Evolutionary conservation across 1,284 basidiomycete species (phyloP).

Genomic region (Erythrobasidium hasegawianum): DNA sequence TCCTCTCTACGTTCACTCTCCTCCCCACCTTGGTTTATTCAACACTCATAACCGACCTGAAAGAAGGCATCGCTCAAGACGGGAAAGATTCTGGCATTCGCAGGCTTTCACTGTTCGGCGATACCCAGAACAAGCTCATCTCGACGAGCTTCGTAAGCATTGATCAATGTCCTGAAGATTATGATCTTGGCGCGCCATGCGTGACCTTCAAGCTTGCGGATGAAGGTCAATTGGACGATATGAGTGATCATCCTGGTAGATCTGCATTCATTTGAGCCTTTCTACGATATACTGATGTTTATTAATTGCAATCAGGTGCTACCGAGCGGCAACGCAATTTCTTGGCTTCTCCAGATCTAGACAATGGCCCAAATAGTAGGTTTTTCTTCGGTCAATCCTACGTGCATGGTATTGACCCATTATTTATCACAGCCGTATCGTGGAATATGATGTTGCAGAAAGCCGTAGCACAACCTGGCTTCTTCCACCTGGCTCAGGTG

Average conservation of each 20-base stretch:
- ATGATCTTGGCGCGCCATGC: conserved; percentile 15
- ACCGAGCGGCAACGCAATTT: conserved; percentile 22
- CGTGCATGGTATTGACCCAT: not conserved
- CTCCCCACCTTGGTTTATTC: not conserved
- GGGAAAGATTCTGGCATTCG: conserved; percentile 18
- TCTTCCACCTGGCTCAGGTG: conserved; percentile 26
- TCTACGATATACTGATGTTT: not conserved
- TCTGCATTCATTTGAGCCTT: not conserved
- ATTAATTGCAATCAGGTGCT: not conserved
- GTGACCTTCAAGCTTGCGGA: conserved; percentile 27
- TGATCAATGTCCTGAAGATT: conserved; percentile 12
- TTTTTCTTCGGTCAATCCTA: not conserved
- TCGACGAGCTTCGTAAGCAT: conserved; percentile 31
- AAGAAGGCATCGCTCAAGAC: conserved; percentile 17
- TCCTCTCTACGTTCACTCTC: not conserved
- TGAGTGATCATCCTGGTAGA: conserved; percentile 25
- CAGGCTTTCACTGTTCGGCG: conserved; percentile 13
- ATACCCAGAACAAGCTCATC: conserved; percentile 27
- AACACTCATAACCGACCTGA: conserved; percentile 10
- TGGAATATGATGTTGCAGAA: conserved; percentile 32
- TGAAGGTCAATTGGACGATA: conserved; percentile 29
- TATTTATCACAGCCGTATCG: conserved; percentile 8
- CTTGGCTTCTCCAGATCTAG: conserved; percentile 19
- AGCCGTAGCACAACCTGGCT: conserved; percentile 13
- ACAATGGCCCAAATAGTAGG: conserved; percentile 22